These are phyloP conservation scores for Sporothrix brasiliensis DNA, from an alignment of 2,329 filamentous ascomycete genomes.

Conservation along the genomic window DNA sequence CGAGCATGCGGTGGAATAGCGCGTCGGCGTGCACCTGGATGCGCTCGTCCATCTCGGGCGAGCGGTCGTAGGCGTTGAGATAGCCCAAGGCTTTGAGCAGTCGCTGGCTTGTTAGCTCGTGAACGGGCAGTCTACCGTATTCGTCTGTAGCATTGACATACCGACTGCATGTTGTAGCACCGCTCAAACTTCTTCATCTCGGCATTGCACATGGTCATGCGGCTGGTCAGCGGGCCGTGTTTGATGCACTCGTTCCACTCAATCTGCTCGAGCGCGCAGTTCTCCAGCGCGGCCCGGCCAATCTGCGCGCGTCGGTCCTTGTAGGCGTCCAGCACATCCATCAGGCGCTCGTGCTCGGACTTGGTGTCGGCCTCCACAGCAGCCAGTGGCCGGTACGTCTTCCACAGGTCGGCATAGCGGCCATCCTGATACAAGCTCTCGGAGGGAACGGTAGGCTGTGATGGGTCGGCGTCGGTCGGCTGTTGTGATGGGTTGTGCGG, in stretches of 20 bases:
- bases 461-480: background rate
- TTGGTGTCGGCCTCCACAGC: constrained; percentile 70
- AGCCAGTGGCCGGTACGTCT: constrained; percentile 75
- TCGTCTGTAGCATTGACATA: constrained; percentile 45
- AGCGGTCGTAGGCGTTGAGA: constrained; percentile 66
- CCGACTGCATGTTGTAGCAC: constrained; percentile 87
- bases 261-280: constrained; percentile 85
- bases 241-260: constrained; percentile 82
- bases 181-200: constrained; percentile 78
- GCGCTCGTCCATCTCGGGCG: constrained; percentile 73
- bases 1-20: constrained; percentile 83
- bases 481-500: constrained; percentile 14
- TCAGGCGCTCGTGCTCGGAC: constrained; percentile 77
- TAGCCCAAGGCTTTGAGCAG: constrained; percentile 92
- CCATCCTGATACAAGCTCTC: constrained; percentile 62
- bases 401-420: constrained; percentile 86
- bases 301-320: constrained; percentile 80
- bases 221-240: constrained; percentile 66
- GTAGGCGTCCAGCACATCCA: constrained; percentile 78
- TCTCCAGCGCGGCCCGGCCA: constrained; percentile 82
- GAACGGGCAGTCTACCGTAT: too few species aligned
- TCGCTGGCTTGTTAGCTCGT: constrained; percentile 55
- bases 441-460: constrained; percentile 46
- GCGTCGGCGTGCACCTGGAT: constrained; percentile 96
- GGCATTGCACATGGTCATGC: constrained; percentile 76